A percentile compares a stretch with the other conserved stretches of the same genome.
Conservation (phyloP, 768 basidiomycete species). For the Lentinula edodes region DNA sequence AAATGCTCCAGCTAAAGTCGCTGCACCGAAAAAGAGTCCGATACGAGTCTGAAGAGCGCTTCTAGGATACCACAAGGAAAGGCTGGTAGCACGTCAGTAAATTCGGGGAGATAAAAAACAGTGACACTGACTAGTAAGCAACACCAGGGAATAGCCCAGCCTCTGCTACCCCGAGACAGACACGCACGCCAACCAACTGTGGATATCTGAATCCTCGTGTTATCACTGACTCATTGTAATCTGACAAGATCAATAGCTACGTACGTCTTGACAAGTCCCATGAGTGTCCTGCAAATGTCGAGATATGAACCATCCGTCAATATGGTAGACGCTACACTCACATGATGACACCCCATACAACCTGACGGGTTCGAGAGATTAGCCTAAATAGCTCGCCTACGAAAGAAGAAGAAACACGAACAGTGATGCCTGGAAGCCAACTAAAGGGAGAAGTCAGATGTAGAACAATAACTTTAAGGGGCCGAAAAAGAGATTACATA, state of each 20-base stretch:
- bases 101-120: background rate
- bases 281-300: slow-evolving; percentile 39
- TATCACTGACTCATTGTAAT: background rate
- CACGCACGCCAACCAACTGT: slow-evolving; percentile 51
- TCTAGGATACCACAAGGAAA: slow-evolving; percentile 67
- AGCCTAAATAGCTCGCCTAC: background rate
- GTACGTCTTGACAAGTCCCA: slow-evolving; percentile 66
- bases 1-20: slow-evolving; percentile 59
- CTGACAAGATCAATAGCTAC: background rate
- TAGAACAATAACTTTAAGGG: background rate
- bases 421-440: slow-evolving; percentile 66
- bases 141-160: slow-evolving; percentile 72
- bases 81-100: slow-evolving; percentile 21
- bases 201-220: slow-evolving; percentile 35
- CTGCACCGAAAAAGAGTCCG: slow-evolving; percentile 61
- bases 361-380: slow-evolving; percentile 22
- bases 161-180: slow-evolving; percentile 61
- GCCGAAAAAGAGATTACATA: slow-evolving; percentile 27
- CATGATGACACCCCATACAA: slow-evolving; percentile 63
- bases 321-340: slow-evolving; percentile 19
- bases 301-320: background rate
- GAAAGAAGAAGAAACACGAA: slow-evolving; percentile 18
- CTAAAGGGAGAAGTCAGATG: slow-evolving; percentile 15
- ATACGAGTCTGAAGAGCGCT: slow-evolving; percentile 55
- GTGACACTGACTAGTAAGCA: slow-evolving; percentile 53